phyloP scores from a whole-genome alignment of 305 asterid genomes.

The Fraxinus sp. region DNA sequence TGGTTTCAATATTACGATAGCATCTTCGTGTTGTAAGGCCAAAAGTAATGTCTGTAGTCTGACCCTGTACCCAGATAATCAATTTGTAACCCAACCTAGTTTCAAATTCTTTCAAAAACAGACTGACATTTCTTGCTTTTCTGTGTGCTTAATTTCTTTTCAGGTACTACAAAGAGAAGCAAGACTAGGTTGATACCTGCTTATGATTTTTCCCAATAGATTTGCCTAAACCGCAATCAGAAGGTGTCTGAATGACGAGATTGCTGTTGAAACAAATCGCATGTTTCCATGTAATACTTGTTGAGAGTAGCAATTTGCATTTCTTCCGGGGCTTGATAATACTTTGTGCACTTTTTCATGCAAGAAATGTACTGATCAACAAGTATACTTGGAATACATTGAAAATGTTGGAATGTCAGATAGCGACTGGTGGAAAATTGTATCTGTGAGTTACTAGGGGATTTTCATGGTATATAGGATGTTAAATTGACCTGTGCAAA shows the following conservation, averaged over 20 bases:
- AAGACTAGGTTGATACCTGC: conserved; percentile 48
- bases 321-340: neutral
- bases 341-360: neutral
- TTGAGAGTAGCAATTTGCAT: neutral
- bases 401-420: neutral
- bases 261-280: neutral
- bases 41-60: neutral
- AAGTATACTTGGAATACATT: neutral
- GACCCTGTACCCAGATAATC: neutral
- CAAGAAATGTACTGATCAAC: neutral
- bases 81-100: neutral
- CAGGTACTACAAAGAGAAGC: conserved; percentile 81
- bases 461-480: neutral
- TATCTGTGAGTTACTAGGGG: neutral
- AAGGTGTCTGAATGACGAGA: neutral
- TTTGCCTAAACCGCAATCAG: neutral
- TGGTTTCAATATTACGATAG: neutral
- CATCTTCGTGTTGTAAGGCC: neutral
- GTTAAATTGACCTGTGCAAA: neutral
- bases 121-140: neutral
- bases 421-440: neutral
- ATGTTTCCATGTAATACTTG: neutral
- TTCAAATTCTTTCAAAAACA: neutral
- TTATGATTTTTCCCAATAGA: neutral
- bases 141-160: conserved; percentile 10